Evolutionary conservation across 78 protist species (phyloP), one percentile per base, ranked within the genome.

Genomic region (Monosiga brevicollis): DNA sequence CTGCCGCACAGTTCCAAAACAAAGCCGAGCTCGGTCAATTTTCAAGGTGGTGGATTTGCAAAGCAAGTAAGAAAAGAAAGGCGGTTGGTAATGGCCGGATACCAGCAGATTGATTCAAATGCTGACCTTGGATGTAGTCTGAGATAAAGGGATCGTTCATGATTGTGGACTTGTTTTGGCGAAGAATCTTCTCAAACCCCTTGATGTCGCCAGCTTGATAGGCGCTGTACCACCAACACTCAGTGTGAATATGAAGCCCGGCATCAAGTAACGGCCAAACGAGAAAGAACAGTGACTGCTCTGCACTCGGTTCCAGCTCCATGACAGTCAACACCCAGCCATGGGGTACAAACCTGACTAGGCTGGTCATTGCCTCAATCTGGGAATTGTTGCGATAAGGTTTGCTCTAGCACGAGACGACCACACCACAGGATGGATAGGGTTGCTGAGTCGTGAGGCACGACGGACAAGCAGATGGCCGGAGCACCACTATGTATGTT

Each of bases 381-480:
- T 97, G 96, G 34, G 95, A 90, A 84, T 97, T 94, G 80, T 91
- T 95, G 83, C 92, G 90, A 94, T 95, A 92, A 73, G 90, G 90
- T 23, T 84, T 78, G 55, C 79, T 70, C 79, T 84, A 76, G 3
- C 26, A 71, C 55, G 81, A 77, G 81, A n/a, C n/a, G n/a, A n/a
- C n/a, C n/a, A n/a, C n/a, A n/a, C n/a, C n/a, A n/a, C n/a, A n/a
- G n/a, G n/a, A n/a, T n/a, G n/a, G n/a, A n/a, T n/a, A n/a, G n/a
- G n/a, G n/a, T n/a, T n/a, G n/a, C n/a, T n/a, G n/a, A n/a, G n/a
- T n/a, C n/a, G n/a, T n/a, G n/a, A n/a, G n/a, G n/a, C n/a, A n/a
- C n/a, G n/a, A n/a, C n/a, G n/a, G n/a, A n/a, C n/a, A n/a, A n/a
- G n/a, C n/a, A n/a, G n/a, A n/a, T n/a, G n/a, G n/a, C n/a, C n/a